Conservation (phyloP, 331 rosid genomes). For the Ulmus americana region DNA sequence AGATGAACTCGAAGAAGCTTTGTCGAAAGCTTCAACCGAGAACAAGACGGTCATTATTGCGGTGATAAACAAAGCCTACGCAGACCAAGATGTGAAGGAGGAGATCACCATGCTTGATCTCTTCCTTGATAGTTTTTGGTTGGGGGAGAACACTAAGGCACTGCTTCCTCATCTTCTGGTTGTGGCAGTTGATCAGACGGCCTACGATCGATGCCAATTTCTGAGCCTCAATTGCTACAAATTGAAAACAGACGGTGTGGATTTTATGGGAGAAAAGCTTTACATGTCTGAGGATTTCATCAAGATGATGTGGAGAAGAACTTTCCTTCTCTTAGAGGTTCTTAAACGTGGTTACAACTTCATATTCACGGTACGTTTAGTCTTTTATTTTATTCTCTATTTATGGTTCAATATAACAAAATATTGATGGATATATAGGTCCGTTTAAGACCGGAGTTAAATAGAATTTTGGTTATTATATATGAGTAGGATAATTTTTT, state of each 20-base stretch:
- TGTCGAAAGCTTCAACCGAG: slow-evolving; percentile 21
- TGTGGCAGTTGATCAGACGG: slow-evolving; percentile 30
- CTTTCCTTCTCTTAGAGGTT: slow-evolving; percentile 33
- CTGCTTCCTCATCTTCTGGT: slow-evolving; percentile 31
- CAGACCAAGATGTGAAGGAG: slow-evolving; percentile 19
- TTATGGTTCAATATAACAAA: no score
- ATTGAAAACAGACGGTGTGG: slow-evolving; percentile 20
- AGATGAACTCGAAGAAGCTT: slow-evolving; percentile 24
- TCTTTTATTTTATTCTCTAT: not conserved
- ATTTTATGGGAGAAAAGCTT: slow-evolving; percentile 28
- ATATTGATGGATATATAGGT: no score
- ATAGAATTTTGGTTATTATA: no score
- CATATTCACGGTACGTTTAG: slow-evolving; percentile 35
- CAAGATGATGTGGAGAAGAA: slow-evolving; percentile 41
- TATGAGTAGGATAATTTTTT: no score
- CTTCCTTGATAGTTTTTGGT: slow-evolving; percentile 31
- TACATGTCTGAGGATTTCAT: slow-evolving; percentile 37
- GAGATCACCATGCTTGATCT: slow-evolving; percentile 26
- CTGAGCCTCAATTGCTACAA: slow-evolving; percentile 34
- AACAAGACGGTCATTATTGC: slow-evolving; percentile 25
- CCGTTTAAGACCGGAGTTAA: no score
- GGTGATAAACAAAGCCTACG: slow-evolving; percentile 28
- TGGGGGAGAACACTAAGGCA: slow-evolving; percentile 31
- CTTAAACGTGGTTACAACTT: slow-evolving; percentile 36
- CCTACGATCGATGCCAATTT: slow-evolving; percentile 33